Evolutionary conservation across 139 green algal species (phyloP).

Genomic region (Chlamydomonas incerta): DNA sequence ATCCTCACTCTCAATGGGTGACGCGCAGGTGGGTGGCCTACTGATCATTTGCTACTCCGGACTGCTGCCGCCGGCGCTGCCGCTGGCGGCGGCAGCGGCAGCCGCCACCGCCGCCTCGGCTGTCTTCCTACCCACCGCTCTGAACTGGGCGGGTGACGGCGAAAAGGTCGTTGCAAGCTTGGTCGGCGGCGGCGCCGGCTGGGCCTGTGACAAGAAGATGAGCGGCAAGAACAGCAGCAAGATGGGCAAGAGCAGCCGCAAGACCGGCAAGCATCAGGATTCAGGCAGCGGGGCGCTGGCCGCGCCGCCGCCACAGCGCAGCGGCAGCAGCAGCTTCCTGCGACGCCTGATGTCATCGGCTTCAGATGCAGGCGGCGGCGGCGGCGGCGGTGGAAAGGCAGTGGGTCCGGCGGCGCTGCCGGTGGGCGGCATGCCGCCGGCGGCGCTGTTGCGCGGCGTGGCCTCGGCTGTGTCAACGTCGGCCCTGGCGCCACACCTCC

Average conservation of each 20-base stretch:
- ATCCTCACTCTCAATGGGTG: no score
- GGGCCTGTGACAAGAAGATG: no score
- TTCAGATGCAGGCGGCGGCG: neutral
- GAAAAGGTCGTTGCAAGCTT: no score
- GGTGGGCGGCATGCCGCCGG: neutral
- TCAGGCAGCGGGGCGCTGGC: neutral
- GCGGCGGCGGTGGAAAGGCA: neutral
- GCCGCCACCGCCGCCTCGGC: no score
- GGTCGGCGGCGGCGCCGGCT: no score
- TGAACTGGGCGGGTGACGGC: no score
- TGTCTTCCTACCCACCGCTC: no score
- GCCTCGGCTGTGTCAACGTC: neutral
- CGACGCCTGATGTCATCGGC: neutral
- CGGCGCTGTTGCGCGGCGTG: neutral
- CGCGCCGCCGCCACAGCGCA: neutral
- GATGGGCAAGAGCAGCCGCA: neutral
- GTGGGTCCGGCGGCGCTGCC: no score
- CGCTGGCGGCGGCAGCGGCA: neutral
- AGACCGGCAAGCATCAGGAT: neutral
- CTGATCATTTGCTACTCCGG: slow-evolving; percentile 1
- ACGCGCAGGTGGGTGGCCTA: neutral
- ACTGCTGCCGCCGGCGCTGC: neutral
- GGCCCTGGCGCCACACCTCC: slow-evolving; percentile 4
- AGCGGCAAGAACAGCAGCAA: no score
- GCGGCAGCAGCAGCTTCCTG: neutral